A percentile compares a stretch with the other conserved stretches of the same genome.
Conservation (phyloP, 805 yeast species). For the Wickerhamia fluorescens region DNA sequence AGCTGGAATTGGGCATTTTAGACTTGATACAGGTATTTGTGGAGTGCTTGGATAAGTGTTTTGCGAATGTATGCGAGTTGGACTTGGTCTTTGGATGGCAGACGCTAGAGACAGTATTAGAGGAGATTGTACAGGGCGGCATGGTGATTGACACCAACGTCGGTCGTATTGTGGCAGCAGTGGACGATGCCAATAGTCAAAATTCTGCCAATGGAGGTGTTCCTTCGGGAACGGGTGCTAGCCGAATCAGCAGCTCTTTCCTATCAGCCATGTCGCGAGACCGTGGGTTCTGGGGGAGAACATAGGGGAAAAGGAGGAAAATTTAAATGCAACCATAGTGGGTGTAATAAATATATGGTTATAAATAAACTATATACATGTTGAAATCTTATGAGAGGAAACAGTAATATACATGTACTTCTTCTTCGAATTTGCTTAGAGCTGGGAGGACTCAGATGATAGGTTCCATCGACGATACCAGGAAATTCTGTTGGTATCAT, state of each 20-base stretch:
- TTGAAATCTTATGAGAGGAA: too few relatives aligned
- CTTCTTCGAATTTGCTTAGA: too few relatives aligned
- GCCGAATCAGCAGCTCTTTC: constrained; percentile 15
- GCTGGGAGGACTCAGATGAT: too few relatives aligned
- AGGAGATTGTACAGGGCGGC: constrained; percentile 94
- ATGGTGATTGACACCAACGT: constrained; percentile 95
- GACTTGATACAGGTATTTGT: constrained; percentile 96
- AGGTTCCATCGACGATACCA: too few relatives aligned
- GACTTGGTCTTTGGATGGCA: constrained; percentile 99
- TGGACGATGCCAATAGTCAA: constrained; percentile 62
- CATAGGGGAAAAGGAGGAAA: neutral
- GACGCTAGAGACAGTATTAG: constrained; percentile 82
- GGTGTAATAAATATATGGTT: too few relatives aligned
- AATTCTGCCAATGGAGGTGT: constrained; percentile 5
- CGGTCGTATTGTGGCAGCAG: constrained; percentile 70
- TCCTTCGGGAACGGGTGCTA: constrained; percentile 9
- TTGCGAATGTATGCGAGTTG: constrained; percentile 88
- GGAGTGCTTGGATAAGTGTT: constrained; percentile 88
- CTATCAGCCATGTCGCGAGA: constrained; percentile 21
- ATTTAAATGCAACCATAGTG: too few relatives aligned
- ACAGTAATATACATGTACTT: too few relatives aligned
- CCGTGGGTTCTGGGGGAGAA: constrained; percentile 21
- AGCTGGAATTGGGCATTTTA: constrained; percentile 85
- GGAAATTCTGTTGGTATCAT: too few relatives aligned
- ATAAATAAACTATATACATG: too few relatives aligned